Evolutionary conservation across 169 alveolate species (phyloP), one percentile per base, ranked within the genome.

Genomic region (Hammondia hammondi): DNA sequence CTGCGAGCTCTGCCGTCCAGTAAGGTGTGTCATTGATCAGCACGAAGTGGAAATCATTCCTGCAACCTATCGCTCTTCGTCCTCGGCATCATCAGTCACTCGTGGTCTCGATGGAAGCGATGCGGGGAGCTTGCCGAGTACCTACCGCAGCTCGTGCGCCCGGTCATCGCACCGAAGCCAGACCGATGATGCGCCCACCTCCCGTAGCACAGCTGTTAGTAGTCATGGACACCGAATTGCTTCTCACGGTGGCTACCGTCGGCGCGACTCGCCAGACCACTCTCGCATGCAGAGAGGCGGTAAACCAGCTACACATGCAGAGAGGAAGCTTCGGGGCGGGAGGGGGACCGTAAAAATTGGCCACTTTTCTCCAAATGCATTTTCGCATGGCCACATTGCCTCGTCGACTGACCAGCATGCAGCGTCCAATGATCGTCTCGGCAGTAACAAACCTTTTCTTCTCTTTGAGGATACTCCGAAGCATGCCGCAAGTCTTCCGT

Each of bases 11-110:
- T 90, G 81, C 73, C 67, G 14, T 37, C 93, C 93, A 9, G 88
- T 90, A n/a, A 88, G 93, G 48, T 90, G 93, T 77, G 72, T 90
- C 39, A 90, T 90, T 29, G 93, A 90, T 43, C 93, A 90, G 88
- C 93, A 90, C 37, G 93, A 90, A 72, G 93, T 90, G 71, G 93
- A 90, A 32, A 90, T 90, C 1, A 45, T 90, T 32, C 93, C 93
- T 19, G 93, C 93, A 6, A 46, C 93, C 1, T 48, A 73, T 19
- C 93, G 93, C 88, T 82, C 90, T 19, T 43, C 90, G 6, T 82
- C 90, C 29, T 82, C 90, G 3, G 39, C 43, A 12, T 21, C 90
- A 9, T 46, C 90, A 45, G 14, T 70, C 71, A 6, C 85, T 10
- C 46, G 17, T 19, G 52, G 85, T 17, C 24, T 19, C 46, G 48